Base-by-base conservation (phyloP, 2,329 filamentous ascomycete genomes). In the Ophiostoma pallidulum region DNA sequence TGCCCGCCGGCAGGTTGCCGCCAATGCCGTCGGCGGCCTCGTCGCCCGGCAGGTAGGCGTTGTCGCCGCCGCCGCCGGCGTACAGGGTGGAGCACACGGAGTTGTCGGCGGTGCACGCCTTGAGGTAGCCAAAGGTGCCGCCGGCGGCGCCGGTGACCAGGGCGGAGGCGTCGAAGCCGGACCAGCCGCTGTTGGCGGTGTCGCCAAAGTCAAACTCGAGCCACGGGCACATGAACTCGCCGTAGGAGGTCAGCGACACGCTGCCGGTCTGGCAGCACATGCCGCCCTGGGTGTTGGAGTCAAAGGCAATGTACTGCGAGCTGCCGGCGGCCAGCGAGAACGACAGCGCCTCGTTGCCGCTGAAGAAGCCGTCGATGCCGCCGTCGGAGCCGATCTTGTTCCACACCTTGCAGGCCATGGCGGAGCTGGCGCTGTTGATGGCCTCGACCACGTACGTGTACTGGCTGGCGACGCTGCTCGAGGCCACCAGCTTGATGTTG, bases 301-400 rank as follows among this genome's bases (percentile, higher is more conserved):
- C 68, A 53, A 69, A 63, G 53, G 66, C 73, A 41, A 77, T 54
- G 49, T 61, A 58, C 62, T 70, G 62, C 46, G 59, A 57, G 56
- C 59, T 58, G 49, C 60, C 59, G 45, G 60, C 62, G 24, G 59
- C 26, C 26, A 77, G 64, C 41, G 49, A 60, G 58, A 75, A 75
- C 47, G 51, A 60, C 44, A 70, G 40, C 41, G 62, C 68, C 54
- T 64, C 60, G 49, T 64, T 63, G 45, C 53, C 51, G 32, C 47
- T 51, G 63, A 69, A 75, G 65, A 72, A 72, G 54, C 73, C 73
- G 57, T 72, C 64, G 59, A 75, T 65, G 31, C 51, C 48, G 33
- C 65, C 63, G 40, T 64, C 55, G 13, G 62, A 58, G 38, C 72
- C 73, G 46, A 75, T 73, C 71, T 77, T 77, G 69, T 73, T 72